phyloP scores from a whole-genome alignment of 106 monocot species.

The Dendrobium catenatum region DNA sequence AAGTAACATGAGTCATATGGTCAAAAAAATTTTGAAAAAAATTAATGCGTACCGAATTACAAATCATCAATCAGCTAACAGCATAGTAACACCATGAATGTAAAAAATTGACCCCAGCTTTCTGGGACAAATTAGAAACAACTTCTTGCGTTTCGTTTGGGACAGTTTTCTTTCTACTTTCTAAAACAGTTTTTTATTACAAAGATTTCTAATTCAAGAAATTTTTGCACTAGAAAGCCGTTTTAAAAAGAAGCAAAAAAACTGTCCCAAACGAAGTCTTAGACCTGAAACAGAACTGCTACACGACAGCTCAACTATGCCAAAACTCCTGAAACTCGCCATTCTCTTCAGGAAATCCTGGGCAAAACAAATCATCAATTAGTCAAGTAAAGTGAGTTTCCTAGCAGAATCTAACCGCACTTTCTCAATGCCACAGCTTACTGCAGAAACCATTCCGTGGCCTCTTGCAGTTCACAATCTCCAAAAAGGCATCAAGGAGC shows the following conservation, averaged over 20 bases:
- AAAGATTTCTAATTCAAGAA: neutral
- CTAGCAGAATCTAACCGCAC: neutral
- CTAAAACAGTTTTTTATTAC: neutral
- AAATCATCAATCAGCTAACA: neutral
- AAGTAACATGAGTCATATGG: no score
- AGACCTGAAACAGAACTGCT: neutral
- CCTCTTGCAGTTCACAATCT: slow-evolving; percentile 67
- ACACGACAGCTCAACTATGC: neutral
- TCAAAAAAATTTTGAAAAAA: neutral
- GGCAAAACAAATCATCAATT: neutral
- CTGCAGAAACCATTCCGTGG: slow-evolving; percentile 60
- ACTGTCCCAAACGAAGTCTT: no score
- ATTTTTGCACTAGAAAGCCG: no score
- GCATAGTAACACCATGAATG: neutral
- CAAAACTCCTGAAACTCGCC: neutral
- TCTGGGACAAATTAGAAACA: neutral
- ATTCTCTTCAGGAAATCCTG: no score
- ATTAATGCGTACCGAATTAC: neutral
- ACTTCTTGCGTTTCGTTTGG: no score
- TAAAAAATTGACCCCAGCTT: neutral
- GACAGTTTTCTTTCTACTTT: no score
- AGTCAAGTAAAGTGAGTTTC: neutral
- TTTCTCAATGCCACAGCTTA: slow-evolving; percentile 71
- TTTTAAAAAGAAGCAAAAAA: no score
- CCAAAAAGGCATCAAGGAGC: slow-evolving; percentile 72